Evolutionary conservation across 495 filamentous ascomycete genomes (phyloP), one percentile per base, ranked within the genome.

Genomic region (Penicillium cosmopolitanum): DNA sequence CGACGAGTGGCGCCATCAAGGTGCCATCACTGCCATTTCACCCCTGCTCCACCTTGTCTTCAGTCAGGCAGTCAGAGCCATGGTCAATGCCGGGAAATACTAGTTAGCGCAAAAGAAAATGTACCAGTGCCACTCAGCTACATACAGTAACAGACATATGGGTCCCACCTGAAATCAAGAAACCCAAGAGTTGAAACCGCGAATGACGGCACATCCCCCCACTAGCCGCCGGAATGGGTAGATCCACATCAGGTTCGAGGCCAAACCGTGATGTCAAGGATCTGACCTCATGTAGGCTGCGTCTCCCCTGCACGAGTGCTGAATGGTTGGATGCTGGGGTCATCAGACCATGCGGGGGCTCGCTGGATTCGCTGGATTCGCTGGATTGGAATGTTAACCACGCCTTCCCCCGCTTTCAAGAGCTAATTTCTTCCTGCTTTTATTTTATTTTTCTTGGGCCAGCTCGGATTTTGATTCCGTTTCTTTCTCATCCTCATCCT

Each of bases 211-310:
- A 44, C 42, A 9, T 16, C 42, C 16, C 8, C 42, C 16, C 15
- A 38, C 15, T 38, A 38, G 12, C 42, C 42, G n/a, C 16, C 42
- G 15, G 16, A 12, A 16, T 44, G 2, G 42, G 42, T 16, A 44
- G 42, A 16, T 44, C 42, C 42, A 16, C 42, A 40, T n/a, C 36
- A 16, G 42, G 42, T 44, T 44, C 42, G 42, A 44, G 16, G 42
- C n/a, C 42, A 44, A 19, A 44, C 15, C 16, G 42, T 44, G 42
- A 44, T 44, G 42, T 44, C 42, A 44, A 44, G 42, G 42, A 44
- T 44, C 42, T 44, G 42, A 44, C 42, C 42, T 44, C 42, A 44
- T 44, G 42, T n/a, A 44, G 42, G 42, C 42, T 44, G 42, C 16
- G 15, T 44, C 42, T n/a, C 16, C 42, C 16, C n/a, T 44, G 16